Conservation (phyloP, 345 rosid genomes). For the Cardamine chenopodiifolia region DNA sequence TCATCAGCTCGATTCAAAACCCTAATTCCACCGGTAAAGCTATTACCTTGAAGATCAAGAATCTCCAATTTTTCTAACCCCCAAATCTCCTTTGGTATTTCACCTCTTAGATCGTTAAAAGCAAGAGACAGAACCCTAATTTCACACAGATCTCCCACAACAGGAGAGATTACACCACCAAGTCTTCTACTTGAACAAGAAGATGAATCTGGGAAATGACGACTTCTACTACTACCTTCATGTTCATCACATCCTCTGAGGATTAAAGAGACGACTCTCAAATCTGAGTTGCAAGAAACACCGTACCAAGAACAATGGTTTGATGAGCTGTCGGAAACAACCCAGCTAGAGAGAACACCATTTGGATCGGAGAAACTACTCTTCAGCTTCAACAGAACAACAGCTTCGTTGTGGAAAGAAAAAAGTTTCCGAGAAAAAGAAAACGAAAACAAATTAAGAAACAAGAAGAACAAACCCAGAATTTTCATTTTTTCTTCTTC, state of each 20-base stretch:
- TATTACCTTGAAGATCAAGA: constrained; percentile 57
- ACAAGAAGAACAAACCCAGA: constrained; percentile 29
- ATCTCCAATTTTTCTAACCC: constrained; percentile 44
- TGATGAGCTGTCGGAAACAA: constrained; percentile 34
- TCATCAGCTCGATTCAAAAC: constrained; percentile 50
- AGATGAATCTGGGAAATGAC: constrained; percentile 29
- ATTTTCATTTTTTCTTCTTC: constrained; percentile 27
- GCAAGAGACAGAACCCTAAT: constrained; percentile 56
- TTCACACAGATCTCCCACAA: constrained; percentile 44
- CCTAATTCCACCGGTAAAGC: constrained; percentile 40
- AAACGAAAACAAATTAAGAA: constrained; percentile 28
- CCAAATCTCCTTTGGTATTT: constrained; percentile 52
- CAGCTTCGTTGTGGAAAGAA: constrained; percentile 23
- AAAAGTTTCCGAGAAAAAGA: constrained; percentile 37
- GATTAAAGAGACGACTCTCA: constrained; percentile 43
- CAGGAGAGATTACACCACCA: constrained; percentile 47
- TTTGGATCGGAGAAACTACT: constrained; percentile 47
- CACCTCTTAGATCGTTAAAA: constrained; percentile 51
- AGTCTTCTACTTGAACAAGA: constrained; percentile 34
- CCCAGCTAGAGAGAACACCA: constrained; percentile 53
- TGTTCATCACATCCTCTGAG: constrained; percentile 40
- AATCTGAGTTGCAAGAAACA: constrained; percentile 51
- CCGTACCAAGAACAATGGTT: constrained; percentile 57
- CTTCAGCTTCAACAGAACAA: constrained; percentile 49
- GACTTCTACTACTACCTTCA: background rate